Evolutionary conservation across 2,329 filamentous ascomycete genomes (phyloP).

Genomic region (Catunica adiposa): DNA sequence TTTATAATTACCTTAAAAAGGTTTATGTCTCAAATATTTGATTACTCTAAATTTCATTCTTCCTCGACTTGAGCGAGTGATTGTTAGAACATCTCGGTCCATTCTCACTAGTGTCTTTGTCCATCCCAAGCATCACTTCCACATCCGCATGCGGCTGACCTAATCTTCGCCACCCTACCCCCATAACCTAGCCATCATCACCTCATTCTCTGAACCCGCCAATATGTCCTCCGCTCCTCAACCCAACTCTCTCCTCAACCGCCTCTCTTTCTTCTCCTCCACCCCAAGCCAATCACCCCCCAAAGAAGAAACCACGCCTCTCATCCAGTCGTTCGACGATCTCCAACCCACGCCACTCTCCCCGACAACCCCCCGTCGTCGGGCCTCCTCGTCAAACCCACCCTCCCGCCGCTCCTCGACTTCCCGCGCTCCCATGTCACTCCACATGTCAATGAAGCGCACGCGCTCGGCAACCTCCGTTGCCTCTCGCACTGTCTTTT

Average conservation of each 20-base stretch:
- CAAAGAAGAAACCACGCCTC: neutral
- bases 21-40: no score
- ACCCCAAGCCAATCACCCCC: neutral
- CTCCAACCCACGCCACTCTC: neutral
- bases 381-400: neutral
- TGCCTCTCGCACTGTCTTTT: slow-evolving; percentile 13
- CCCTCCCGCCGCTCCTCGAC: neutral
- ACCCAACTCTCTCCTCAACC: neutral
- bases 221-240: neutral
- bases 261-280: neutral
- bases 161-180: neutral
- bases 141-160: no score
- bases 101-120: no score
- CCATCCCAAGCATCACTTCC: no score
- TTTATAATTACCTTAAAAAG: no score
- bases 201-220: neutral
- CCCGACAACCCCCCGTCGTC: neutral
- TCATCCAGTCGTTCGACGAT: no score
- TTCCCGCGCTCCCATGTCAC: neutral
- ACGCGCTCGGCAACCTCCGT: slow-evolving; percentile 23
- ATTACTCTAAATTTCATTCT: no score
- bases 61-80: no score
- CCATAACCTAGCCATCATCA: neutral
- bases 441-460: slow-evolving; percentile 20
- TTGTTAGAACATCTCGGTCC: no score